A percentile compares a stretch with the other conserved stretches of the same genome.
Conservation (phyloP, 495 filamentous ascomycete species). For the Penicillium cosmopolitanum region DNA sequence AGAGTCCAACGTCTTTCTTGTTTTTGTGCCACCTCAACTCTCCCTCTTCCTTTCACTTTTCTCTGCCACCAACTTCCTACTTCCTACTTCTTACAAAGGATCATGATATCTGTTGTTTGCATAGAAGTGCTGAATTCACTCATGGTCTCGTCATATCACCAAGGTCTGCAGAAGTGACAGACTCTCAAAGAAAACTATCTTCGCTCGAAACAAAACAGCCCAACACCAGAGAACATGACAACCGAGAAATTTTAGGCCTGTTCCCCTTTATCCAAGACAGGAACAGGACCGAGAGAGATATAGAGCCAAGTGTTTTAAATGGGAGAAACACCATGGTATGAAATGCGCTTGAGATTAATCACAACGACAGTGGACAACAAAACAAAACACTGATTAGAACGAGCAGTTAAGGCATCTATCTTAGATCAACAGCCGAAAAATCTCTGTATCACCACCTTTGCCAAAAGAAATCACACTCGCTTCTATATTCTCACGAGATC, state of each 20-base stretch:
- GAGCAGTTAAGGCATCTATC: neutral
- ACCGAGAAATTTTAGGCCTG: conserved; percentile 5
- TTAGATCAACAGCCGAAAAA: neutral
- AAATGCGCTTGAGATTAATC: neutral
- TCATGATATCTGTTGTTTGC: neutral
- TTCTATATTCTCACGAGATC: conserved; percentile 10
- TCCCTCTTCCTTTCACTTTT: neutral
- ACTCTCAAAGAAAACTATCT: conserved; percentile 8
- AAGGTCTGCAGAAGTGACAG: neutral
- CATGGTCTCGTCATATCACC: conserved; percentile 10
- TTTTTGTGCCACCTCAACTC: conserved; percentile 5
- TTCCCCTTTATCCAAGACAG: conserved; percentile 30
- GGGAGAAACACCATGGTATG: conserved; percentile 5
- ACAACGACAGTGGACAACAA: neutral
- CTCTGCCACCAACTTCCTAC: neutral
- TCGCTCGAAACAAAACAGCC: conserved; percentile 11
- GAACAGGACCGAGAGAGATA: conserved; percentile 4
- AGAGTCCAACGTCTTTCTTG: conserved; percentile 1
- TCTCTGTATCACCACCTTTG: neutral
- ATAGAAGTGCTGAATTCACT: conserved; percentile 9
- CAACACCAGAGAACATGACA: conserved; percentile 8
- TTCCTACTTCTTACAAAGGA: neutral
- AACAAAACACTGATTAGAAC: neutral
- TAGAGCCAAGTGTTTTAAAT: neutral
- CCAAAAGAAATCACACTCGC: neutral